Evolutionary conservation across 148 eudicot genomes (phyloP).

Genomic region (Talinum fruticosum): DNA sequence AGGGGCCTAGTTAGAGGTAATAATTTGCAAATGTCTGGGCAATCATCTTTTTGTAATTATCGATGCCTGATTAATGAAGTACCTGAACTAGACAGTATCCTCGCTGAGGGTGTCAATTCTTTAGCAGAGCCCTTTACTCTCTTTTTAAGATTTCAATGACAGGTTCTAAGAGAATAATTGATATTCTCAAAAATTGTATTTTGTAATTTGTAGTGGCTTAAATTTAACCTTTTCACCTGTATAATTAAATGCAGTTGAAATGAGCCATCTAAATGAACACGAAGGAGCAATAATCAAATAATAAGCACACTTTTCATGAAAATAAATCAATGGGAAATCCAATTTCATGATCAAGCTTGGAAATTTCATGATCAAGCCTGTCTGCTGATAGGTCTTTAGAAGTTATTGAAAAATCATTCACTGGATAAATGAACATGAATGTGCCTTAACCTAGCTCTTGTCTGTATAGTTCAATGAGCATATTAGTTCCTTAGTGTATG

Average conservation of each 20-base stretch:
- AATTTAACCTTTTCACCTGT: background rate
- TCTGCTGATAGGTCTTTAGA: background rate
- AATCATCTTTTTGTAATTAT: background rate
- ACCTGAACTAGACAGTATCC: background rate
- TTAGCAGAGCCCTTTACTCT: background rate
- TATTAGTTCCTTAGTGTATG: background rate
- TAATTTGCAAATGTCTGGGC: too few species aligned
- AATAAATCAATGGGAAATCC: background rate
- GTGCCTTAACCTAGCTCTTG: background rate
- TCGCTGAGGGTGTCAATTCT: background rate
- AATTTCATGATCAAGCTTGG: background rate
- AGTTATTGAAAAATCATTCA: background rate
- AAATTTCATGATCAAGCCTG: background rate
- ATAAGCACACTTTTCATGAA: background rate
- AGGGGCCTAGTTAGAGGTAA: too few species aligned
- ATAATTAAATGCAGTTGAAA: background rate
- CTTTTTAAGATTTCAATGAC: background rate
- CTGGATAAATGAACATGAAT: background rate
- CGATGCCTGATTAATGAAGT: background rate
- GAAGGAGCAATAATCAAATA: too few species aligned
- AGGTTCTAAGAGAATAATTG: background rate
- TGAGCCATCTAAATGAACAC: too few species aligned
- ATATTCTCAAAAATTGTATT: too few species aligned
- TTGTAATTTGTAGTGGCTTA: background rate
- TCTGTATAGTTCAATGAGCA: background rate